Evolutionary conservation across 2,329 filamentous ascomycete species (phyloP), one percentile per base, ranked within the genome.

Genomic region (Ascochyta fabae): DNA sequence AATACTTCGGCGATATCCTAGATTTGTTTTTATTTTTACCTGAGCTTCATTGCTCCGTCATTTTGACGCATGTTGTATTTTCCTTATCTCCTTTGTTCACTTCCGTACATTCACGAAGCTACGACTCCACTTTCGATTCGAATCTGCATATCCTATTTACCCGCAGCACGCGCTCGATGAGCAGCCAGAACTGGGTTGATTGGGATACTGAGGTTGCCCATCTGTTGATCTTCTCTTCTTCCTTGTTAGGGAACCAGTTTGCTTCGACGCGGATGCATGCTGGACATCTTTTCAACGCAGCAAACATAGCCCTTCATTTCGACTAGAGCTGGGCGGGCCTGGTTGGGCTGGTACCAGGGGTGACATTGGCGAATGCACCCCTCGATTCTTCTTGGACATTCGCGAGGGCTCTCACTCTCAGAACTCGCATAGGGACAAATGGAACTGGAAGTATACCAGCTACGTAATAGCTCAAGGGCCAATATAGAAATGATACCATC

Each of bases 1-100:
- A 63, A 58, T 41, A 58, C 53, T 58, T 61, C 58, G 51, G 65
- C 65, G 65, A 71, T 71, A 71, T 69, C 66, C 65, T 71, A 50
- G 69, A 68, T 66, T 59, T 68, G 65, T n/a, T n/a, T n/a, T n/a
- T n/a, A n/a, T 56, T 42, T 65, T 61, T 61, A 49, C 46, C 48
- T 38, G 66, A 60, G 61, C 62, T 66, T 68, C 65, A 52, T 53
- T 63, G 68, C 59, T 66, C 61, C 39, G 49, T 60, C 39, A 46
- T 49, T 50, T 53, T 46, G 55, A 56, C 38, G 26, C 33, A 24
- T 47, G 58, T 53, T 48, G 45, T 53, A 46, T 52, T 61, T 48
- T 58, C 53, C 38, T 61, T 54, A 42, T 58, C 50, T 60, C 53
- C 23, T 60, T 58, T 55, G 58, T 60, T 38, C 22, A 34, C 35